Conservation (phyloP, 108 stramenopile species). For the Pseudonitzschia pungens region DNA sequence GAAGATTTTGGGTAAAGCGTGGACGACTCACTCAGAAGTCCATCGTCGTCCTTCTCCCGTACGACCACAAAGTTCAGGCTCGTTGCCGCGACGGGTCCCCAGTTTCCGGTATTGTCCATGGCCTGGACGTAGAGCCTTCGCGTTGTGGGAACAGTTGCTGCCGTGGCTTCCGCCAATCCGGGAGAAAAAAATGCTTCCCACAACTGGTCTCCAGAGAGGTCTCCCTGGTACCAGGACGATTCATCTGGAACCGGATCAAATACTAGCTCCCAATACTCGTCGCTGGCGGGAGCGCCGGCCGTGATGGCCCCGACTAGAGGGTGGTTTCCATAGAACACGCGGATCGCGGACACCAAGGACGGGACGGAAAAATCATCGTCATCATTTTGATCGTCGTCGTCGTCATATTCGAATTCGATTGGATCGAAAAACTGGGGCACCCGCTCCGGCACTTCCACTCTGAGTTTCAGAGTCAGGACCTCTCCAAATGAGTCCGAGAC, state of each 20-base stretch:
- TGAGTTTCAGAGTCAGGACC: not conserved
- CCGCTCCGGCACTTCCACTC: not conserved
- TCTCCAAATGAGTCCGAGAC: no score
- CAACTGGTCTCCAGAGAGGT: not conserved
- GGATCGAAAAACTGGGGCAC: not conserved
- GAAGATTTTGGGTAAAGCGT: no score
- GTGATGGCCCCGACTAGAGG: not conserved
- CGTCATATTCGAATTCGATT: not conserved
- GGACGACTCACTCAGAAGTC: not conserved
- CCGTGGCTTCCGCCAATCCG: not conserved
- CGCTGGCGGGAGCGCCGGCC: not conserved
- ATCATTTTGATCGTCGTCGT: not conserved
- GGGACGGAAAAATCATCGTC: not conserved
- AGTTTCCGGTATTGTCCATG: conserved; percentile 41
- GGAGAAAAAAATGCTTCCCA: conserved; percentile 20
- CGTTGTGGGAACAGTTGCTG: conserved; percentile 16
- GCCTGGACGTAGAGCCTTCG: conserved; percentile 44
- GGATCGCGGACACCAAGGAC: not conserved
- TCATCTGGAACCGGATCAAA: conserved; percentile 12
- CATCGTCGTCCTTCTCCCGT: not conserved
- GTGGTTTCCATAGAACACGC: not conserved
- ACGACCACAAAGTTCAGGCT: not conserved
- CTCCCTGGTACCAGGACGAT: not conserved
- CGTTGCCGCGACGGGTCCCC: conserved; percentile 33
- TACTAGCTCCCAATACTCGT: conserved; percentile 9